Base-by-base conservation (phyloP, 2,329 filamentous ascomycete species). In the Penicillium sclerotigenum region DNA sequence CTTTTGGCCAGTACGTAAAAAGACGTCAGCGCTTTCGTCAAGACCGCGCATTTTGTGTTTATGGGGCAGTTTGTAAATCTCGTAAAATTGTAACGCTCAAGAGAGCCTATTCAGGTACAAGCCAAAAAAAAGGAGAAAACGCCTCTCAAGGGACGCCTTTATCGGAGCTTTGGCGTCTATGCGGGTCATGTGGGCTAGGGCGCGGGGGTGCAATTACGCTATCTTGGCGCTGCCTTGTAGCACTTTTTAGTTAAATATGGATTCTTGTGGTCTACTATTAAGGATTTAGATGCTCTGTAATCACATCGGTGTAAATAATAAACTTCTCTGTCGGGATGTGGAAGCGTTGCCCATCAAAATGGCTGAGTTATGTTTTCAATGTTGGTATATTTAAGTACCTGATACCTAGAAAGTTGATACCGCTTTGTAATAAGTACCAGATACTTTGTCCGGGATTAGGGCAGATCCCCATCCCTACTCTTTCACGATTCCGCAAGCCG, bases 1-100 rank as follows among this genome's bases (percentile, higher is more conserved):
- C 65, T 73, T 57, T 64, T 76, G 43, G 68, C 75, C 57, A 63
- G 73, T 38, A 22, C 76, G 57, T 65, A 78, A 50, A 59, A 75
- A 52, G 45, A 65, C 48, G 52, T 73, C 50, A 41, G 70, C 62
- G 45, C 63, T 67, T 33, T 65, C 68, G 26, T 68, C 67, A 16
- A 71, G 64, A 26, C 69, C 64, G 9, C 63, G 68, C 68, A 71
- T 71, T 3, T 54, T 63, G 41, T 10, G 11, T 34, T 16, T 41
- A n/a, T 9, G 10, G 3, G 14, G 34, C 5, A 16, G 20, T 7
- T 11, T 9, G 5, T 20, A 10, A 33, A 18, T 4, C 13, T 4
- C 5, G 1, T 29, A 29, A 29, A 29, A 0, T 29, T 10, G 8
- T 22, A 22, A 24, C 33, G 14, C 10, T 28, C 28, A 24, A 46